These are phyloP conservation scores for Nadsonia starkeyi-henricii DNA, from an alignment of 1,139 yeast species.

Conservation along the genomic window DNA sequence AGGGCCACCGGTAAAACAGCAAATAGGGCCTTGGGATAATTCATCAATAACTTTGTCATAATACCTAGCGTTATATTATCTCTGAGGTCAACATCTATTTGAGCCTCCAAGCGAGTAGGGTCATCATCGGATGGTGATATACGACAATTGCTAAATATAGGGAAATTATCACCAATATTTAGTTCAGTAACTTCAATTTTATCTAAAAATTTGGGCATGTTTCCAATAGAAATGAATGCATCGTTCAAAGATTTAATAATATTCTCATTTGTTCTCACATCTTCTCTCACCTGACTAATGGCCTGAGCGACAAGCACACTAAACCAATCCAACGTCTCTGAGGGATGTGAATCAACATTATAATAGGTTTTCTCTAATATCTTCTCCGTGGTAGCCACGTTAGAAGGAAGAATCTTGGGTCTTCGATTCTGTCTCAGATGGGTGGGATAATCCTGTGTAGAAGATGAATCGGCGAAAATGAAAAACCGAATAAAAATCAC, in stretches of 20 bases:
- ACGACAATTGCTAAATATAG: conserved; percentile 86
- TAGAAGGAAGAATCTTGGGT: conserved; percentile 21
- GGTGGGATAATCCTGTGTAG: conserved; percentile 4
- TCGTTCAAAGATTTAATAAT: conserved; percentile 62
- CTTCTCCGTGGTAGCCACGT: conserved; percentile 22
- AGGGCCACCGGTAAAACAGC: conserved; percentile 70
- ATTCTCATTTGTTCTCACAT: conserved; percentile 74
- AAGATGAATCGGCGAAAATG: conserved; percentile 64
- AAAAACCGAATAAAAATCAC: conserved; percentile 72
- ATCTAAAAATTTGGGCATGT: conserved; percentile 69
- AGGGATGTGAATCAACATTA: conserved; percentile 71
- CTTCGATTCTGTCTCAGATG: conserved; percentile 3
- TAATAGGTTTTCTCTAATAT: conserved; percentile 86
- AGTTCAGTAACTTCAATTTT: conserved; percentile 69
- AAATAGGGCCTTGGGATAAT: conserved; percentile 73
- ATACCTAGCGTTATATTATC: conserved; percentile 85
- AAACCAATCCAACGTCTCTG: conserved; percentile 95
- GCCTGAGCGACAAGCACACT: conserved; percentile 89
- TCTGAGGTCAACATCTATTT: conserved; percentile 82
- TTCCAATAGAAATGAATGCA: conserved; percentile 32
- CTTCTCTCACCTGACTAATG: conserved; percentile 70
- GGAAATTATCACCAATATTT: conserved; percentile 90
- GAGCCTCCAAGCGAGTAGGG: conserved; percentile 52
- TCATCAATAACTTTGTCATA: conserved; percentile 66
- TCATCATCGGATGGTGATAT: conserved; percentile 30